phyloP scores from a whole-genome alignment of 2,329 filamentous ascomycete genomes.

The Colletotrichum shisoi region DNA sequence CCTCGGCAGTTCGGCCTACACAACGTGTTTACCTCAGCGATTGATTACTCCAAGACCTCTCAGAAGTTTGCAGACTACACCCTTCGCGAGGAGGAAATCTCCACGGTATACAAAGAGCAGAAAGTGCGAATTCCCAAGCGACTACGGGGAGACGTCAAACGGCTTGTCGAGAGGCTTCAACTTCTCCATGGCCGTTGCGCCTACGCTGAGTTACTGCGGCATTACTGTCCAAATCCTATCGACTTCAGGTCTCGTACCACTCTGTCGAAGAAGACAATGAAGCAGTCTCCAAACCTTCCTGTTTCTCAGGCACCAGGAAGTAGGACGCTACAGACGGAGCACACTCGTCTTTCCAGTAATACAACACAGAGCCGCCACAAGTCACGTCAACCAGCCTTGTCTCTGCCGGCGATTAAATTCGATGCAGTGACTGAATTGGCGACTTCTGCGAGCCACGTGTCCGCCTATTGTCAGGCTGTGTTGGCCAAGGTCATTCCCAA shows the following conservation, averaged over 20 bases:
- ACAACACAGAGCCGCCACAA: conserved; percentile 3
- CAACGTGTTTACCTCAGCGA: conserved; percentile 83
- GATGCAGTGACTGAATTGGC: conserved; percentile 70
- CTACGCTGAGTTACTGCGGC: conserved; percentile 77
- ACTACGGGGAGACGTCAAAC: conserved; percentile 68
- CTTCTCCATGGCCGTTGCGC: conserved; percentile 76
- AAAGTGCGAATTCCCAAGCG: conserved; percentile 64
- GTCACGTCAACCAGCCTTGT: not conserved
- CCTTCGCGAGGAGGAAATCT: conserved; percentile 82
- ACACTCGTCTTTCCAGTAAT: not conserved
- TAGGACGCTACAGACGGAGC: not conserved
- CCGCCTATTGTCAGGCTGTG: conserved; percentile 84
- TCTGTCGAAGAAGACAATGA: conserved; percentile 14
- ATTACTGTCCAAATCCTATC: conserved; percentile 74
- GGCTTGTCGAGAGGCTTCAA: conserved; percentile 73
- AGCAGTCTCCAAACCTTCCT: not conserved
- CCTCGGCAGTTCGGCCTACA: conserved; percentile 88
- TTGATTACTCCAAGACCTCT: conserved; percentile 70
- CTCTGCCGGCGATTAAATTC: conserved; percentile 51
- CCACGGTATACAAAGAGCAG: conserved; percentile 47
- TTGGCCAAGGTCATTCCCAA: conserved; percentile 76
- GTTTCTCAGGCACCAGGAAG: not conserved
- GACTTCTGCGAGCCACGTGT: conserved; percentile 73
- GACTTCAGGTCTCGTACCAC: conserved; percentile 40
- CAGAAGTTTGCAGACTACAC: conserved; percentile 87